Percentiles rank a stretch among this genome's conserved stretches.
Conservation (phyloP, 805 yeast genomes). For the Sugiyamaella marilandica region DNA sequence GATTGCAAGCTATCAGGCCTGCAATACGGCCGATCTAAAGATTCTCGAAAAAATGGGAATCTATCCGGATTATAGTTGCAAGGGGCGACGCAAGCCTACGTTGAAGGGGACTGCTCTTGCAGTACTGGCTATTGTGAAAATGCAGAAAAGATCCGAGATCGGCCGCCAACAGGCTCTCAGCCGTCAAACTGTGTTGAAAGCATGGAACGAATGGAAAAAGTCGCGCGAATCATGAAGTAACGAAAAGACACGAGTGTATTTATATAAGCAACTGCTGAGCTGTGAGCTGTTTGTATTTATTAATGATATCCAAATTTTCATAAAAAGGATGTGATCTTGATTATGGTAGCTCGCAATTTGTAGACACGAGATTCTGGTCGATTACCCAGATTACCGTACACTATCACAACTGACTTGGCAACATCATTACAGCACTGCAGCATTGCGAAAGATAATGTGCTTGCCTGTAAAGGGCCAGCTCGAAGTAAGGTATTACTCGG, state of each 20-base stretch:
- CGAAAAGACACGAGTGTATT: not conserved
- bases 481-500: not conserved
- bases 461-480: conserved; percentile 1
- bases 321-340: not conserved
- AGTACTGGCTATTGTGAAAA: conserved; percentile 29
- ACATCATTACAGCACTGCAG: too few relatives aligned
- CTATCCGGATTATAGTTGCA: conserved; percentile 13
- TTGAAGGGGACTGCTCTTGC: conserved; percentile 26
- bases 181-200: not conserved
- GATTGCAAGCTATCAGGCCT: conserved; percentile 29
- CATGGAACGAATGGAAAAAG: not conserved
- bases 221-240: conserved; percentile 1
- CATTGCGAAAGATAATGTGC: not conserved
- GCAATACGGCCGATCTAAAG: conserved; percentile 27
- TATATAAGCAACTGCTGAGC: too few relatives aligned
- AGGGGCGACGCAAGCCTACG: conserved; percentile 12
- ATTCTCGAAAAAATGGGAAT: conserved; percentile 24
- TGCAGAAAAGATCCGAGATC: conserved; percentile 24
- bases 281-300: too few relatives aligned
- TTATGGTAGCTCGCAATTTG: not conserved
- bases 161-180: conserved; percentile 7
- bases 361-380: not conserved
- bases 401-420: not conserved
- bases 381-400: not conserved
- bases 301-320: too few relatives aligned